Conservation (phyloP, 345 rosid genomes). For the Syzygium grande region DNA sequence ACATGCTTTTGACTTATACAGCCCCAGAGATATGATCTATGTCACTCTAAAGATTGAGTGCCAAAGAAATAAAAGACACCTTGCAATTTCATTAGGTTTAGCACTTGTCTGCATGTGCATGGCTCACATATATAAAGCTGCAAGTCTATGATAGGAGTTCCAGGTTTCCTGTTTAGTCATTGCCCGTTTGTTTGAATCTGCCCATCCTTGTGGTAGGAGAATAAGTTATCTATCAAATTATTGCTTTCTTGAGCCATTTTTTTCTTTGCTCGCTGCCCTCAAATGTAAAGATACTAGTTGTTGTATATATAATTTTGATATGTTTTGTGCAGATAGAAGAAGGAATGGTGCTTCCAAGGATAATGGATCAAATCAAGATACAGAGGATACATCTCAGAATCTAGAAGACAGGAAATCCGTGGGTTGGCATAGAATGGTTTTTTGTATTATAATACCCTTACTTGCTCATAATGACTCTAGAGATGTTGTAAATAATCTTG, state of each 20-base stretch:
- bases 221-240: neutral
- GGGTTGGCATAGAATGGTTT: neutral
- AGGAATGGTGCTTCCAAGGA: slow-evolving; percentile 9
- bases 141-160: neutral
- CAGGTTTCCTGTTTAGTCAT: neutral
- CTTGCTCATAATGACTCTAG: neutral
- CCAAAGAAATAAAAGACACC: neutral
- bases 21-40: neutral
- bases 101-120: neutral
- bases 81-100: neutral
- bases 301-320: neutral
- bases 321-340: slow-evolving; percentile 7
- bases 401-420: neutral
- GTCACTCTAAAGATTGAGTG: neutral
- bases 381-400: neutral
- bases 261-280: neutral
- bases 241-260: neutral
- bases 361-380: slow-evolving; percentile 3
- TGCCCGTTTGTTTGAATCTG: neutral
- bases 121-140: neutral
- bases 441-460: neutral
- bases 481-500: neutral
- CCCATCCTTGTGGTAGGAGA: neutral
- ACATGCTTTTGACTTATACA: neutral
- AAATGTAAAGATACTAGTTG: neutral